phyloP scores from a whole-genome alignment of 176 grass and related monocot genomes.

The Zoysia pacifica region DNA sequence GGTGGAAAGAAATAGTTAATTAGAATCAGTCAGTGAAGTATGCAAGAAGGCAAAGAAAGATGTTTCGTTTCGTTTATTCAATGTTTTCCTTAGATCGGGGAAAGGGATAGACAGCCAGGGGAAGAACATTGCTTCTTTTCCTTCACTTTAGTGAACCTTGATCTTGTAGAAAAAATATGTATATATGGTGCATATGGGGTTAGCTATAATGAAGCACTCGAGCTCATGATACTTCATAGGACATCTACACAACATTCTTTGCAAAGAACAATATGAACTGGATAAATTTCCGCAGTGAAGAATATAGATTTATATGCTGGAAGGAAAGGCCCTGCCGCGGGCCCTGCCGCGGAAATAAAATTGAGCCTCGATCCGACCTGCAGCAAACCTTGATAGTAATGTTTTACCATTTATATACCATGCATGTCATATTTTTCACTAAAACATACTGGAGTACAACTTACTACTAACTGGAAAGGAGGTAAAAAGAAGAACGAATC shows the following conservation, averaged over 20 bases:
- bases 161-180: neutral
- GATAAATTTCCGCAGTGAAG: neutral
- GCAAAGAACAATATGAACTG: neutral
- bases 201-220: neutral
- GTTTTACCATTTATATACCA: neutral
- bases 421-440: neutral
- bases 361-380: neutral
- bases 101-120: neutral
- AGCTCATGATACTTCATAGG: neutral
- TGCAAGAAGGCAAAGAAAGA: slow-evolving; percentile 27
- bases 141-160: neutral
- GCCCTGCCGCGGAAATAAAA: no score
- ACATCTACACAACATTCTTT: neutral
- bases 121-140: slow-evolving; percentile 1
- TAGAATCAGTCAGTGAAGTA: slow-evolving; percentile 3
- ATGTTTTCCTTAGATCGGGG: slow-evolving; percentile 21
- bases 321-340: neutral
- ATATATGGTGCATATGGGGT: neutral
- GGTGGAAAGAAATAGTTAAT: neutral
- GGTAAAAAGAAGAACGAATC: no score
- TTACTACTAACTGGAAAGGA: neutral
- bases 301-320: neutral
- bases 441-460: neutral
- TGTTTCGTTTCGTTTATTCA: neutral
- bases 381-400: neutral